These are phyloP conservation scores for Afroboletus lepidellus DNA, from an alignment of 1,284 basidiomycete genomes.

Conservation along the genomic window DNA sequence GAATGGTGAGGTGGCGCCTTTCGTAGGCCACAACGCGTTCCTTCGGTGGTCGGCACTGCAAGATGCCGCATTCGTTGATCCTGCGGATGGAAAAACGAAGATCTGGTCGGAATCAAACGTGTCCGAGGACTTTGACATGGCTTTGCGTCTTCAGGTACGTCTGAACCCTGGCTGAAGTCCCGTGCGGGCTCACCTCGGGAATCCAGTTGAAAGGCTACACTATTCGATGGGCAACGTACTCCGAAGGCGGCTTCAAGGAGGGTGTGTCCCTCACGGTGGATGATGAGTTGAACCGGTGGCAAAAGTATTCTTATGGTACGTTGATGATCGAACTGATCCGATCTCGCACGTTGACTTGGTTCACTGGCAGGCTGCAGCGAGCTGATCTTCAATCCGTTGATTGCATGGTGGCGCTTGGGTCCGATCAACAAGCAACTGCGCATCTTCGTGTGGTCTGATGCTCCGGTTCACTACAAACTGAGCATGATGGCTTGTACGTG, in stretches of 20 bases:
- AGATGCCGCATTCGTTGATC: slow-evolving; percentile 72
- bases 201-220: slow-evolving; percentile 60
- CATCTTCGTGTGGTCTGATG: slow-evolving; percentile 71
- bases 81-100: slow-evolving; percentile 55
- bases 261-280: slow-evolving; percentile 81
- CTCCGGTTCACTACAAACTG: slow-evolving; percentile 82
- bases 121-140: slow-evolving; percentile 87
- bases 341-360: slow-evolving; percentile 8
- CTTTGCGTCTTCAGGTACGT: slow-evolving; percentile 39
- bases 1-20: slow-evolving; percentile 81
- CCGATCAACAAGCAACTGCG: slow-evolving; percentile 78
- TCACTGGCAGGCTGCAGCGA: slow-evolving; percentile 48
- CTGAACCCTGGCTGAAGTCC: background rate
- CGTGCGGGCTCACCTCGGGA: background rate
- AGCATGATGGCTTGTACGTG: slow-evolving; percentile 74
- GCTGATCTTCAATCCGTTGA: slow-evolving; percentile 75
- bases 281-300: slow-evolving; percentile 82
- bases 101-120: slow-evolving; percentile 86
- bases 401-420: slow-evolving; percentile 67
- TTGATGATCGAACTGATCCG: slow-evolving; percentile 16
- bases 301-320: slow-evolving; percentile 87
- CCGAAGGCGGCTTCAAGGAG: slow-evolving; percentile 80
- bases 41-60: slow-evolving; percentile 83
- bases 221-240: slow-evolving; percentile 84
- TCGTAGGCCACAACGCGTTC: slow-evolving; percentile 88